phyloP scores from a whole-genome alignment of 495 filamentous ascomycete species.

The Lichina pygmaea region DNA sequence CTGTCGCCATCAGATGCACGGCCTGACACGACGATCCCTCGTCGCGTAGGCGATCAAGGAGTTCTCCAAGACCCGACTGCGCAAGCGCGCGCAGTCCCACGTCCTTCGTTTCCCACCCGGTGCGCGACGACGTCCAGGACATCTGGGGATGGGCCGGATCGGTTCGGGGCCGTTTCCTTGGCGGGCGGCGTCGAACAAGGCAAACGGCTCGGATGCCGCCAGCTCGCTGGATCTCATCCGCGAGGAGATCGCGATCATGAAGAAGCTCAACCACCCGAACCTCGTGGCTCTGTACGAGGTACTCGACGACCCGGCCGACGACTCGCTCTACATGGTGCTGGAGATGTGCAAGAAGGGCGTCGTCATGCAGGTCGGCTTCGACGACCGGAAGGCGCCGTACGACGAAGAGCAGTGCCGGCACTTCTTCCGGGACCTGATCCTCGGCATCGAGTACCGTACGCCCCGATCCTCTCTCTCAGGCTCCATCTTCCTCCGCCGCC shows the following conservation, averaged over 20 bases:
- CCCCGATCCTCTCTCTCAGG: slow-evolving; percentile 3
- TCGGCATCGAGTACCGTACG: slow-evolving; percentile 82
- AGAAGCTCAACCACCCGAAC: slow-evolving; percentile 86
- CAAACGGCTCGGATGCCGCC: slow-evolving; percentile 23
- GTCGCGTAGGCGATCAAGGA: slow-evolving; percentile 69
- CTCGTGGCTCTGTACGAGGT: slow-evolving; percentile 84
- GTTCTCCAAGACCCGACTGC: slow-evolving; percentile 77
- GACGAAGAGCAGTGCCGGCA: slow-evolving; percentile 56
- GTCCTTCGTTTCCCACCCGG: slow-evolving; percentile 46
- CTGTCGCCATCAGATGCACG: too few relatives aligned
- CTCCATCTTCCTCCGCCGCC: not conserved
- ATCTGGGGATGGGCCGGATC: slow-evolving; percentile 14
- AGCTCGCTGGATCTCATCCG: slow-evolving; percentile 75
- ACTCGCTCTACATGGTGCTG: slow-evolving; percentile 93
- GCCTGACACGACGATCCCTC: not conserved
- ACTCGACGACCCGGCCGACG: slow-evolving; percentile 79
- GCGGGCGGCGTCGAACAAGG: slow-evolving; percentile 13
- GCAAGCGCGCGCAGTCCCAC: slow-evolving; percentile 84
- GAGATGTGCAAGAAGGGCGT: slow-evolving; percentile 98
- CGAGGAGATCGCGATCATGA: slow-evolving; percentile 97
- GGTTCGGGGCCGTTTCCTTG: slow-evolving; percentile 37
- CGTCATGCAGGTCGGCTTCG: slow-evolving; percentile 85
- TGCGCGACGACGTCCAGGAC: slow-evolving; percentile 11
- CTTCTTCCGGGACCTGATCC: slow-evolving; percentile 87
- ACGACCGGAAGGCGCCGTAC: slow-evolving; percentile 61